phyloP scores from a whole-genome alignment of 306 rosid species.

The Amphicarpaea edgeworthii region DNA sequence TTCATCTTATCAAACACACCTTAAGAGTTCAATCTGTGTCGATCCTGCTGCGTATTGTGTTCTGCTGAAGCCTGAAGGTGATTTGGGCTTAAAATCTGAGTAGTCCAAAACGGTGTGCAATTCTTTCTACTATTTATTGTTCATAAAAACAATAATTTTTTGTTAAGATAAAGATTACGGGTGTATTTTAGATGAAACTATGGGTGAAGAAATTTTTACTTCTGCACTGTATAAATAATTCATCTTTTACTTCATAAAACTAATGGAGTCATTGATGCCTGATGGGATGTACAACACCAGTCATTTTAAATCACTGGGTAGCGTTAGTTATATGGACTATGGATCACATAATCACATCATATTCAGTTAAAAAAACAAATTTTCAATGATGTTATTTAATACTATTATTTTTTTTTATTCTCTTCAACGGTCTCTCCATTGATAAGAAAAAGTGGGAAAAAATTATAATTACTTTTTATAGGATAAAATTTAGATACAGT shows the following conservation, averaged over 20 bases:
- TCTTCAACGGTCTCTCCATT: not conserved
- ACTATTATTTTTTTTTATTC: not conserved
- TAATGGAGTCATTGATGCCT: not conserved
- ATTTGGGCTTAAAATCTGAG: not conserved
- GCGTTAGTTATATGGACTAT: not conserved
- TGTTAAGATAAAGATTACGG: not conserved
- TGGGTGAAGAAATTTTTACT: not conserved
- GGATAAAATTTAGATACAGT: not conserved
- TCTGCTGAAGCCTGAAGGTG: not conserved
- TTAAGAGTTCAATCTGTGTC: not conserved
- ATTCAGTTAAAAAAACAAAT: too few relatives aligned
- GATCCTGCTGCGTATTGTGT: not conserved
- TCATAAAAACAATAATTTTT: not conserved
- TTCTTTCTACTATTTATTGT: not conserved
- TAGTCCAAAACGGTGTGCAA: not conserved
- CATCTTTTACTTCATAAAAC: not conserved
- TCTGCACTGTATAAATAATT: not conserved
- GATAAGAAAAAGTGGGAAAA: not conserved
- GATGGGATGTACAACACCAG: not conserved
- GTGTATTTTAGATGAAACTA: not conserved
- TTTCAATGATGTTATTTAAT: not conserved
- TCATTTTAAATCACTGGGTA: not conserved
- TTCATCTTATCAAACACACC: too few relatives aligned
- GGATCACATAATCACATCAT: not conserved
- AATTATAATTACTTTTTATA: not conserved